Percentiles rank a stretch among this genome's conserved stretches.
phyloP scores from a whole-genome alignment of 495 filamentous ascomycete species.

The Aspergillus baeticus region DNA sequence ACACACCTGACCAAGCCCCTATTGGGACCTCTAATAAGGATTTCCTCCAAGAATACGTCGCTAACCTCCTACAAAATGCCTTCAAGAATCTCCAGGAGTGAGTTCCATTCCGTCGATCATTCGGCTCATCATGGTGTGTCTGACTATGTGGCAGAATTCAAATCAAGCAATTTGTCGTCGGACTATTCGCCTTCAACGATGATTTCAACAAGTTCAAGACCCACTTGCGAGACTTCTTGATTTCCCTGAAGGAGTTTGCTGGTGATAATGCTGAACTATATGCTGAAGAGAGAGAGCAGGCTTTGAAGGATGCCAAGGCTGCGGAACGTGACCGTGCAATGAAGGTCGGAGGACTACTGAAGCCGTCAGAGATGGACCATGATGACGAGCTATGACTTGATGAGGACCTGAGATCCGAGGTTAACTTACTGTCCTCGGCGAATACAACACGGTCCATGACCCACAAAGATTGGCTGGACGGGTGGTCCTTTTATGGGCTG shows the following conservation, averaged over 20 bases:
- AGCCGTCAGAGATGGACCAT: slow-evolving; percentile 85
- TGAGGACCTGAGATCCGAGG: slow-evolving; percentile 63
- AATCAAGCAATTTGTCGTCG: slow-evolving; percentile 84
- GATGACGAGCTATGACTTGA: slow-evolving; percentile 93
- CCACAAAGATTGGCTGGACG: slow-evolving; percentile 32
- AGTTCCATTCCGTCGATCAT: slow-evolving; percentile 33
- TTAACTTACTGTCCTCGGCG: slow-evolving; percentile 20
- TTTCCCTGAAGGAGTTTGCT: slow-evolving; percentile 91
- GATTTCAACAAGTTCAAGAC: slow-evolving; percentile 89
- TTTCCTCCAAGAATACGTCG: slow-evolving; percentile 84
- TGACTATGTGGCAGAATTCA: slow-evolving; percentile 62
- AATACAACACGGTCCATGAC: slow-evolving; percentile 8
- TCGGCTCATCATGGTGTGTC: slow-evolving; percentile 10
- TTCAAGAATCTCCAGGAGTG: slow-evolving; percentile 93
- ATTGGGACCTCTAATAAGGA: slow-evolving; percentile 83
- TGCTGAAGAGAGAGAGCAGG: slow-evolving; percentile 88
- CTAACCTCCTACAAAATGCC: slow-evolving; percentile 79
- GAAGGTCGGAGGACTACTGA: slow-evolving; percentile 87
- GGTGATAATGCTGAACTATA: slow-evolving; percentile 87
- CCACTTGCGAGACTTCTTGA: slow-evolving; percentile 92
- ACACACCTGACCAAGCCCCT: slow-evolving; percentile 75
- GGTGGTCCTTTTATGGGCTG: slow-evolving; percentile 42
- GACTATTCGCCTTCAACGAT: slow-evolving; percentile 76
- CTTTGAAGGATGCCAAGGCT: slow-evolving; percentile 70
- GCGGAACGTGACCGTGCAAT: slow-evolving; percentile 85